Conservation (phyloP, 2,329 filamentous ascomycete genomes). For the Exophiala bonariae region DNA sequence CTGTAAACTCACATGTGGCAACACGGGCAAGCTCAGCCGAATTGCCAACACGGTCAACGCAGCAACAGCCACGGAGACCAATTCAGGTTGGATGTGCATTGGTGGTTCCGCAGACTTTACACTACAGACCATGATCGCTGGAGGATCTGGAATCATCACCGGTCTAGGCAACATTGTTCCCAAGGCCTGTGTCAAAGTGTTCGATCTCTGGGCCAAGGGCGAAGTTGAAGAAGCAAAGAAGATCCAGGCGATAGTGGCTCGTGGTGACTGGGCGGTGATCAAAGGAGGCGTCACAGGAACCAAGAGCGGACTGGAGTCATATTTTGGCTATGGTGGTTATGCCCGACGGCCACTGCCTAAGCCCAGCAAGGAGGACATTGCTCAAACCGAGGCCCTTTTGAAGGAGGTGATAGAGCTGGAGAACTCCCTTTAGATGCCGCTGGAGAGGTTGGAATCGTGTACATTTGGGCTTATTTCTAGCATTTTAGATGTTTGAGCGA, state of each 20-base stretch:
- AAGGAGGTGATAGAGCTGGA: conserved; percentile 41
- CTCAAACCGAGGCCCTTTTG: conserved; percentile 37
- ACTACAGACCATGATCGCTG: conserved; percentile 67
- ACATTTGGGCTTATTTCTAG: too few species aligned
- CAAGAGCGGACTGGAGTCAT: conserved; percentile 64
- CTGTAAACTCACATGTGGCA: conserved; percentile 72
- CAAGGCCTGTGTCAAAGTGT: conserved; percentile 62
- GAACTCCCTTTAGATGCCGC: conserved; percentile 23
- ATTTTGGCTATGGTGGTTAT: conserved; percentile 65
- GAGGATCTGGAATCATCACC: conserved; percentile 70
- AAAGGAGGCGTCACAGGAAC: conserved; percentile 68
- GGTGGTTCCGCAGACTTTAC: conserved; percentile 75
- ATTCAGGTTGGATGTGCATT: conserved; percentile 68
- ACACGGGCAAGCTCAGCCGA: conserved; percentile 69
- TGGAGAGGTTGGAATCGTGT: not conserved
- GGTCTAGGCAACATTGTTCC: conserved; percentile 72
- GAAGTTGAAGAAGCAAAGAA: conserved; percentile 60
- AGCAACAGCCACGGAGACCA: conserved; percentile 43
- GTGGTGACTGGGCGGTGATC: conserved; percentile 69
- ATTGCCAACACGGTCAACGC: conserved; percentile 52
- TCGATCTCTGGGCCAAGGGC: conserved; percentile 62
- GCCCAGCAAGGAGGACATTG: conserved; percentile 39
- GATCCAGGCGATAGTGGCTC: conserved; percentile 65
- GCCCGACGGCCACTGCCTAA: conserved; percentile 58
- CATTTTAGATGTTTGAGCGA: too few species aligned